Base-by-base conservation (phyloP, 768 basidiomycete species). In the Phylloporus scabripes region DNA sequence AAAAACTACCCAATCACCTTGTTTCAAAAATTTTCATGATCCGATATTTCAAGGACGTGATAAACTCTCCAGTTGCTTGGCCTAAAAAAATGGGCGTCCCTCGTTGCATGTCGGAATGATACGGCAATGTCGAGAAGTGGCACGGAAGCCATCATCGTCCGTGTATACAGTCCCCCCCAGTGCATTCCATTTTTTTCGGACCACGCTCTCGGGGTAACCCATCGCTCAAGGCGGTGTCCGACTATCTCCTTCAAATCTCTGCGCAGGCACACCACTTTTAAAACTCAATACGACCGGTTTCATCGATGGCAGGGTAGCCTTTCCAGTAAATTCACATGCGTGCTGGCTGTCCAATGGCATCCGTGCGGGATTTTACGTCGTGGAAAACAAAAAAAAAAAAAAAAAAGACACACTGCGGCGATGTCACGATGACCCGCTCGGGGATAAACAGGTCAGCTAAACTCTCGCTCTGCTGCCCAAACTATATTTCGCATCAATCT, bases 11-110 rank as follows among this genome's bases (percentile, higher is more conserved):
- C 52, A 63, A 61, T 58, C 51, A 58, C 44, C 59, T 51, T 61
- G 59, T 60, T 60, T 60, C 60, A 62, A 62, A 31, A 29, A 7
- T 44, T 24, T 51, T 60, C 48, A 53, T 62, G 54, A 51, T 52
- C 59, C 59, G 60, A 47, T 55, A 8, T 41, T 26, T 18, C 12
- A 7, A 31, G 17, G 28, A 29, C 28, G 6, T 28, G 42, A 36
- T 45, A 34, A 23, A 11, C 23, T 36, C 24, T 26, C 24, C 2
- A 23, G 7, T 21, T 17, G 20, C 24, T 20, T 5, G 10, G 7
- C n/a, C 45, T 37, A 17, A 39, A 24, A 2, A 47, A 21, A 32
- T 41, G 46, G 21, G 29, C 39, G 31, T n/a, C 29, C 12, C 7
- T 33, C 32, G 24, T 18, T 14, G 39, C 43, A 11, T 45, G 38